phyloP scores from a whole-genome alignment of 2,329 filamentous ascomycete species.

The Lomentospora prolificans region DNA sequence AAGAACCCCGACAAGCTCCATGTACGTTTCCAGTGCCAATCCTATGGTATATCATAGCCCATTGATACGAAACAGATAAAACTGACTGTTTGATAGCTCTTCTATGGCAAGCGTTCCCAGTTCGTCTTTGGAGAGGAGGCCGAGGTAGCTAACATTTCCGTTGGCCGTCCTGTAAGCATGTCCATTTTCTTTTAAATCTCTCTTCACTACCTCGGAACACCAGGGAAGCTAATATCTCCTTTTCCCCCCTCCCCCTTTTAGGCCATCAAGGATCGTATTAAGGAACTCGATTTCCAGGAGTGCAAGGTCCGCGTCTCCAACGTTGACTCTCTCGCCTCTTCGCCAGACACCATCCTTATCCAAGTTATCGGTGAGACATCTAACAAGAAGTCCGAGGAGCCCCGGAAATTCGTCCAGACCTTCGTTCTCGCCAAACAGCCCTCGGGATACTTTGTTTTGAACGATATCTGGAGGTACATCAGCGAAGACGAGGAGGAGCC shows the following conservation, averaged over 20 bases:
- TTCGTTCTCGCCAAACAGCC: constrained; percentile 95
- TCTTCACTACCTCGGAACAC: too few species aligned
- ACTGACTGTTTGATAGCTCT: constrained; percentile 46
- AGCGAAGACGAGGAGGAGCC: constrained; percentile 69
- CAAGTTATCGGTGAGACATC: constrained; percentile 97
- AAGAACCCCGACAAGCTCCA: constrained; percentile 89
- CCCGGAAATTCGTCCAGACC: constrained; percentile 95
- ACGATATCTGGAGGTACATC: constrained; percentile 95
- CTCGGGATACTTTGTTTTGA: constrained; percentile 95
- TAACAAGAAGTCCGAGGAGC: constrained; percentile 83
- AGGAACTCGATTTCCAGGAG: constrained; percentile 86
- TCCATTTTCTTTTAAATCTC: constrained; percentile 5
- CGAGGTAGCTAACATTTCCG: constrained; percentile 74
- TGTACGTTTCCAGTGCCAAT: constrained; percentile 32
- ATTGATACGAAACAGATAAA: neutral
- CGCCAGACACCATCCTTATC: constrained; percentile 86
- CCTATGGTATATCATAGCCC: neutral
- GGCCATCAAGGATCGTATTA: constrained; percentile 92
- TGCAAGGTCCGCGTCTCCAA: constrained; percentile 98
- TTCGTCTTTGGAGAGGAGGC: constrained; percentile 89
- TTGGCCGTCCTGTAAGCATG: constrained; percentile 65
- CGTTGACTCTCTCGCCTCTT: constrained; percentile 90
- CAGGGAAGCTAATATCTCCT: constrained; percentile 5
- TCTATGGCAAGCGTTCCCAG: constrained; percentile 93
- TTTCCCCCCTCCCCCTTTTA: constrained; percentile 23